Base-by-base conservation (phyloP, 176 grass and related monocot genomes). In the Cenchrus purpureus region DNA sequence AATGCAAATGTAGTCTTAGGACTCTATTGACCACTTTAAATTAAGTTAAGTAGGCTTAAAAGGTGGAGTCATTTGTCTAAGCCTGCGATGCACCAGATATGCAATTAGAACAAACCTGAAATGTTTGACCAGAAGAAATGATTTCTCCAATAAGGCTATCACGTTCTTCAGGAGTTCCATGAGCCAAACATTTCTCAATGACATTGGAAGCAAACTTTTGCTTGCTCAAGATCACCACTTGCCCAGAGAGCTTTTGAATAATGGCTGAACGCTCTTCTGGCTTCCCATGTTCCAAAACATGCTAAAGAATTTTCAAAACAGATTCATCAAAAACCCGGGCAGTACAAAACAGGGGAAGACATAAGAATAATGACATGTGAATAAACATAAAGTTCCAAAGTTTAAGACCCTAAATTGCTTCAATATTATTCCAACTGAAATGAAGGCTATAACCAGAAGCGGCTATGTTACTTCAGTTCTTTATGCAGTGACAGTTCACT, bases 131-230 rank as follows among this genome's bases (percentile, higher is more conserved):
- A 87, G 88, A 87, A 31, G 83, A 92, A 83, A 96, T 75, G 20
- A 96, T 93, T 70, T 96, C 94, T 68, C 79, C 87, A 82, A 93
- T 93, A 74, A 93, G 75, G 50, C 79, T 50, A 61, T 96, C 91
- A 79, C 94, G 94, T 58, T 96, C 91, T 53, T 93, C 86, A 25
- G 81, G 65, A 43, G 84, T 89, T 48, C 94, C 91, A 77, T 79
- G 71, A 49, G 67, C 29, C 54, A 96, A 63, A 61, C 94, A 96
- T 73, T 96, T 96, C 56, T 96, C 94, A 40, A 96, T 65, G 64
- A 96, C 94, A 72, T 95, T 95, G 71, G 90, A 95, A 85, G 93
- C 93, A 87, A 87, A 95, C 60, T 96, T 96, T 82, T 93, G 88
- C 73, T 93, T 91, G 74, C 94, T 96, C 86, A 96, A 89, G 16